These are phyloP conservation scores for Agrocybe pediades DNA, from an alignment of 768 basidiomycete species.

Conservation along the genomic window DNA sequence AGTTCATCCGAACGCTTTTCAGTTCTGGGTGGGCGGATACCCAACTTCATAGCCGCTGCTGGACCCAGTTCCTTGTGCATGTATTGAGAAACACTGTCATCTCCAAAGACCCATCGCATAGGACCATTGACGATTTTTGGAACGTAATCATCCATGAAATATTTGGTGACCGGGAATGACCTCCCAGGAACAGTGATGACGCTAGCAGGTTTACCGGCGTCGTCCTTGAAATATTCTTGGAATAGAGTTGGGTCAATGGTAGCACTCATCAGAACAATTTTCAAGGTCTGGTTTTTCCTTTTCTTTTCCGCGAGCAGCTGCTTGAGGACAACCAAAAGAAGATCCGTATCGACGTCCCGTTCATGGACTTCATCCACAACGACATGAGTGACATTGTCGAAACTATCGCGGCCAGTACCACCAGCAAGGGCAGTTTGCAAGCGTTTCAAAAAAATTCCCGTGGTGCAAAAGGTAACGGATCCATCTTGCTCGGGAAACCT, in stretches of 20 bases:
- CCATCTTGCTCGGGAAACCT: constrained; percentile 80
- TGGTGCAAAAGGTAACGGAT: constrained; percentile 90
- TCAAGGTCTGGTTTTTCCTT: constrained; percentile 69
- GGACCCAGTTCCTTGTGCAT: constrained; percentile 65
- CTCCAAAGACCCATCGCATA: constrained; percentile 64
- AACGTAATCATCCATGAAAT: constrained; percentile 80
- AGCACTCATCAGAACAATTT: constrained; percentile 93
- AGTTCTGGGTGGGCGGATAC: constrained; percentile 19
- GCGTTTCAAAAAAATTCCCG: constrained; percentile 85
- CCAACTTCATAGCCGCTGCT: constrained; percentile 22
- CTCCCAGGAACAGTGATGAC: constrained; percentile 89
- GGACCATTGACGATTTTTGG: constrained; percentile 45
- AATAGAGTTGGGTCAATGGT: constrained; percentile 92
- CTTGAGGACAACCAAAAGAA: constrained; percentile 88
- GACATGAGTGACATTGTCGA: constrained; percentile 87
- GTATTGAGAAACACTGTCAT: constrained; percentile 74
- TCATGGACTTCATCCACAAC: constrained; percentile 97
- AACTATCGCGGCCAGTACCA: constrained; percentile 35
- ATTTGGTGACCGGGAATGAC: constrained; percentile 83
- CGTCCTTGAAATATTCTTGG: constrained; percentile 81
- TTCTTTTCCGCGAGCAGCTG: constrained; percentile 76
- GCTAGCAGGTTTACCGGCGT: constrained; percentile 57
- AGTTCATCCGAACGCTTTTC: constrained; percentile 49
- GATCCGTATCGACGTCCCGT: constrained; percentile 90
- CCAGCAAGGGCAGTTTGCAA: constrained; percentile 74